Conservation (phyloP, 345 rosid genomes). For the Syzygium oleosum region DNA sequence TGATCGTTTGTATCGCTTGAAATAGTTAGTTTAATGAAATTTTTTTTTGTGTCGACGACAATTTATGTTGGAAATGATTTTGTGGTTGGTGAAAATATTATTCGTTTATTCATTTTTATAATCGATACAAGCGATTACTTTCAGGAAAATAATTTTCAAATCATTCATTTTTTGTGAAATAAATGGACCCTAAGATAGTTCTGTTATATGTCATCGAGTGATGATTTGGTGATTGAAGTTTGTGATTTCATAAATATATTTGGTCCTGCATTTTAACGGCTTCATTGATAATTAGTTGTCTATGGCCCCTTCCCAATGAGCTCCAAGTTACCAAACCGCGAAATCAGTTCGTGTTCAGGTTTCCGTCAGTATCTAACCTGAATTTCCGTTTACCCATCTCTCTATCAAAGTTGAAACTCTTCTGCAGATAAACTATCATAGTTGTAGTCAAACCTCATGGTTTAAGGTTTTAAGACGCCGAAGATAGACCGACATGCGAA, state of each 20-base stretch:
- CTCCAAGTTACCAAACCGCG: neutral
- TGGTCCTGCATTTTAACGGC: neutral
- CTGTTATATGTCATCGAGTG: neutral
- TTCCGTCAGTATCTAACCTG: neutral
- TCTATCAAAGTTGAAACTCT: no score
- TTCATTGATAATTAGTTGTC: neutral
- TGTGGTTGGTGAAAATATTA: no score
- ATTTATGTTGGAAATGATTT: no score
- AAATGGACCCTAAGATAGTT: neutral
- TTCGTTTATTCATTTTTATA: no score
- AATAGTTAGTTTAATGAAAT: no score
- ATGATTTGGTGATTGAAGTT: neutral
- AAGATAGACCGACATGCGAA: neutral
- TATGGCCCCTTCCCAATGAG: neutral
- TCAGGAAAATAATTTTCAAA: no score
- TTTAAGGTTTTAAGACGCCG: neutral
- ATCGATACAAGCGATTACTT: no score
- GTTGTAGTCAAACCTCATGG: neutral
- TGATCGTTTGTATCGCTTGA: no score
- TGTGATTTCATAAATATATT: neutral
- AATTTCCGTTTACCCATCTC: neutral
- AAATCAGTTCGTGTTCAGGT: neutral
- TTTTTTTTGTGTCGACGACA: no score
- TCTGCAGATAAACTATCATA: neutral
- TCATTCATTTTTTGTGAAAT: no score